A percentile compares a stretch with the other conserved stretches of the same genome.
Evolutionary conservation across 495 filamentous ascomycete genomes (phyloP).

Genomic region (Beverwykella pulmonaria): DNA sequence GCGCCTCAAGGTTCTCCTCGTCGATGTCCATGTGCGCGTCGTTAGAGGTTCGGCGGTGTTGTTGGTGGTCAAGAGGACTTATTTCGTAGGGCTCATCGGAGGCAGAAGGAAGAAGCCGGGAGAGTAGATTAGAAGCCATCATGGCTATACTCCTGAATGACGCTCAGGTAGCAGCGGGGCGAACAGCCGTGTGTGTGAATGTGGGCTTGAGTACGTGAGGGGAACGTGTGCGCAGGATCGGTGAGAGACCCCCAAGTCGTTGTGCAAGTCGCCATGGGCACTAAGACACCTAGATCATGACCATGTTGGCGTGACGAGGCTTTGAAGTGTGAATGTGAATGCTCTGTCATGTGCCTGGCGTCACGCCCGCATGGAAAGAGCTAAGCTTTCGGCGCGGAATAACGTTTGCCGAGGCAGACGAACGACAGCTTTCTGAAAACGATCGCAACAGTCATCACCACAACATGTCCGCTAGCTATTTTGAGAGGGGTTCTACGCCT

Average conservation of each 20-base stretch:
- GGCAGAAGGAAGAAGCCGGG: conserved; percentile 63
- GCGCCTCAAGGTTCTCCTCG: conserved; percentile 66
- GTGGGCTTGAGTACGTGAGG: not conserved
- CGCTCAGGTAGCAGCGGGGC: conserved; percentile 30
- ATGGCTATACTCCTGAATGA: conserved; percentile 39
- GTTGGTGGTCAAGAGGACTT: conserved; percentile 67
- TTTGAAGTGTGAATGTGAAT: conserved; percentile 22
- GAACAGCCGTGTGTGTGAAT: not conserved
- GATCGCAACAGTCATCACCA: not conserved
- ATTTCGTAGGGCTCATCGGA: conserved; percentile 64
- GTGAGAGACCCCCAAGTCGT: conserved; percentile 14
- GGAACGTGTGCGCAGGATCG: conserved; percentile 9
- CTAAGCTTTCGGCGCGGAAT: conserved; percentile 14
- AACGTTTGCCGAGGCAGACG: conserved; percentile 7
- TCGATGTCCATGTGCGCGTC: conserved; percentile 71
- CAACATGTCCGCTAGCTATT: conserved; percentile 24
- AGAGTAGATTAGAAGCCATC: conserved; percentile 80
- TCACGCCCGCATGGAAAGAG: not conserved
- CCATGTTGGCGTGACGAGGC: conserved; percentile 25
- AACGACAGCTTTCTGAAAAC: not conserved
- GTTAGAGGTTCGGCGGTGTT: conserved; percentile 61
- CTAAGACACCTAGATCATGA: conserved; percentile 25
- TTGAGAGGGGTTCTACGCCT: conserved; percentile 38
- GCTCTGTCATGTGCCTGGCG: conserved; percentile 22
- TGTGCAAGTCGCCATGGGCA: conserved; percentile 21